phyloP scores from a whole-genome alignment of 805 yeast genomes.

The Candida maris region DNA sequence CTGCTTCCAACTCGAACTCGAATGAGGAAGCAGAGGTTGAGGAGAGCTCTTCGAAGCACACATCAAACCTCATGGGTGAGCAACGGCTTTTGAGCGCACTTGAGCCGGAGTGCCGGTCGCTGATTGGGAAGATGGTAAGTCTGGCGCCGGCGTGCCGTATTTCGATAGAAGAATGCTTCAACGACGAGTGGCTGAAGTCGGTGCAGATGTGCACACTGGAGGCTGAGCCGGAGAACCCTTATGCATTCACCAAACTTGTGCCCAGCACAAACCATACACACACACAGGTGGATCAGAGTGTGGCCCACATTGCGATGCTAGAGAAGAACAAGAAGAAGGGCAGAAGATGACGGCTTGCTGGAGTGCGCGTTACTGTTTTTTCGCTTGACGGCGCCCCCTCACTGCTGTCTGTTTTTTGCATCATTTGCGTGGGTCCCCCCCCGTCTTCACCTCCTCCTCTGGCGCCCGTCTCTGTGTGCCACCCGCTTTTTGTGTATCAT shows the following conservation, averaged over 20 bases:
- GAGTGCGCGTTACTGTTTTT: no score
- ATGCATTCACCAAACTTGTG: conserved; percentile 34
- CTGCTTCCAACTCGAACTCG: conserved; percentile 18
- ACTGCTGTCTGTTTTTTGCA: no score
- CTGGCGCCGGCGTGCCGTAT: conserved; percentile 84
- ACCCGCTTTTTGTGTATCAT: no score
- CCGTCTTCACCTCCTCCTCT: no score
- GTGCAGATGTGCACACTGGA: conserved; percentile 67
- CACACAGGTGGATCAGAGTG: conserved; percentile 86
- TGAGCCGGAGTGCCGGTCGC: conserved; percentile 63
- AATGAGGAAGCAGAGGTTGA: conserved; percentile 12
- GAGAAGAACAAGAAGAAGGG: conserved; percentile 71
- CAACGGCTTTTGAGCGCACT: conserved; percentile 66
- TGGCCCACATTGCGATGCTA: conserved; percentile 91
- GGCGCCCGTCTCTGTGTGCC: no score
- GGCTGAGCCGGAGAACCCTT: conserved; percentile 34
- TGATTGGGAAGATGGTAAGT: conserved; percentile 74
- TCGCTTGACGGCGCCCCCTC: no score
- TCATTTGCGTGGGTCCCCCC: no score
- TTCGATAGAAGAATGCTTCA: conserved; percentile 73
- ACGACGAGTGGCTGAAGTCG: conserved; percentile 63
- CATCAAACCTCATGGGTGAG: conserved; percentile 67
- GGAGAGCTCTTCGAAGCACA: conserved; percentile 37
- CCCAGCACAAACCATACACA: conserved; percentile 67
- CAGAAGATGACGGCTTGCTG: conserved; percentile 15